Conservation (phyloP, 1,284 basidiomycete genomes). For the Leccinum subrobustum region DNA sequence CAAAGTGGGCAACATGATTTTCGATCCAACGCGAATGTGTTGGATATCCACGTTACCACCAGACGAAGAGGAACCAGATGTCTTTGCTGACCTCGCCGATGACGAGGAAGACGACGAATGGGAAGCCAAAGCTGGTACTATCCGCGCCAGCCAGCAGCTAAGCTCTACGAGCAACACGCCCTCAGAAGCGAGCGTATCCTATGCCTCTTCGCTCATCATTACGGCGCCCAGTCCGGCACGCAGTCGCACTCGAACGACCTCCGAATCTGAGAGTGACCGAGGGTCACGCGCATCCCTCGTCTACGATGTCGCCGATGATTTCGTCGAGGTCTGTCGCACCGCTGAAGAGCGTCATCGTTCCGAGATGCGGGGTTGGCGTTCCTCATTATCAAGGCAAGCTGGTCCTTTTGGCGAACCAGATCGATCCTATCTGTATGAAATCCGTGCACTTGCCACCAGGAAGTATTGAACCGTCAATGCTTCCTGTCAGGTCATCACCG, state of each 20-base stretch:
- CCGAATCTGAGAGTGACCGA: constrained; percentile 73
- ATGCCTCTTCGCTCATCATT: constrained; percentile 38
- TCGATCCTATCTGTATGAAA: constrained; percentile 69
- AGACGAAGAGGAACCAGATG: constrained; percentile 91
- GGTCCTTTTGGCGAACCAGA: constrained; percentile 48
- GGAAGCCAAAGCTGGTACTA: constrained; percentile 73
- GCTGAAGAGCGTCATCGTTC: constrained; percentile 78
- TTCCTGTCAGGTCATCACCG: constrained; percentile 1
- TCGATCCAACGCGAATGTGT: constrained; percentile 91
- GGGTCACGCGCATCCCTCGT: constrained; percentile 73
- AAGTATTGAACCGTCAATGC: constrained; percentile 52
- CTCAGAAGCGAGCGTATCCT: constrained; percentile 39
- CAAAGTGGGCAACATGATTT: constrained; percentile 96
- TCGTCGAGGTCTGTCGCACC: constrained; percentile 66
- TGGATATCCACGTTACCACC: constrained; percentile 85
- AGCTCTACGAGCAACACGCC: constrained; percentile 29
- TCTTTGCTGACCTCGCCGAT: constrained; percentile 87
- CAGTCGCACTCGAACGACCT: constrained; percentile 62
- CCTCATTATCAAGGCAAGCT: constrained; percentile 42
- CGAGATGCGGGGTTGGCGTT: constrained; percentile 83
- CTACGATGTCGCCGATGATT: constrained; percentile 69
- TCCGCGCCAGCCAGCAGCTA: constrained; percentile 62
- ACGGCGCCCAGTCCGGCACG: constrained; percentile 58
- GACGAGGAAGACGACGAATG: constrained; percentile 76
- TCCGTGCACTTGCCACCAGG: constrained; percentile 76